phyloP scores from a whole-genome alignment of 2,329 filamentous ascomycete genomes.

The Talaromyces funiculosus region DNA sequence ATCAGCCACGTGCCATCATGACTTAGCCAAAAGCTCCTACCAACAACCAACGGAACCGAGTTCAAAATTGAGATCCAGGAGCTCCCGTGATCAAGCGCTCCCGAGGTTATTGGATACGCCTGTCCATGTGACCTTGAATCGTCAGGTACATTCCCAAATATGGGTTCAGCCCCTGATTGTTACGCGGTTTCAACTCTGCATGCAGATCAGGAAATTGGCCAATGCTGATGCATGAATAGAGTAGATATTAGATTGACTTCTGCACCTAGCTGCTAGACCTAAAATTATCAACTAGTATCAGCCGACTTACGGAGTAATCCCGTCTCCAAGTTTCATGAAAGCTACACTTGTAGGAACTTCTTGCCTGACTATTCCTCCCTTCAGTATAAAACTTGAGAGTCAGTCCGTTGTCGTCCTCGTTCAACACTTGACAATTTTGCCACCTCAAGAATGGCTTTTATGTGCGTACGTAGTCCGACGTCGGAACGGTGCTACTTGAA shows the following conservation, averaged over 20 bases:
- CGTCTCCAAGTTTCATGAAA: neutral
- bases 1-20: neutral
- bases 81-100: neutral
- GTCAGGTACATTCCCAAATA: neutral
- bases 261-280: neutral
- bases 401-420: neutral
- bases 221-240: neutral
- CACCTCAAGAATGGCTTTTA: neutral
- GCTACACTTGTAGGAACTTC: neutral
- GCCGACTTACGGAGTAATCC: neutral
- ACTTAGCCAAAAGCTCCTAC: neutral
- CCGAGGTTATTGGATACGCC: neutral
- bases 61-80: neutral
- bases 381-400: neutral
- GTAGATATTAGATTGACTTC: neutral
- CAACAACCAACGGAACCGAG: neutral
- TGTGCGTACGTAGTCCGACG: neutral
- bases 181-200: neutral
- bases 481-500: neutral
- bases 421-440: neutral
- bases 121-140: conserved; percentile 3
- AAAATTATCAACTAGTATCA: neutral
- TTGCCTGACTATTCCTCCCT: neutral
- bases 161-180: neutral
- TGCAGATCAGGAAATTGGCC: neutral